A percentile compares a stretch with the other conserved stretches of the same genome.
Conservation (phyloP, 441 rosid species). For the Brassica balearica region DNA sequence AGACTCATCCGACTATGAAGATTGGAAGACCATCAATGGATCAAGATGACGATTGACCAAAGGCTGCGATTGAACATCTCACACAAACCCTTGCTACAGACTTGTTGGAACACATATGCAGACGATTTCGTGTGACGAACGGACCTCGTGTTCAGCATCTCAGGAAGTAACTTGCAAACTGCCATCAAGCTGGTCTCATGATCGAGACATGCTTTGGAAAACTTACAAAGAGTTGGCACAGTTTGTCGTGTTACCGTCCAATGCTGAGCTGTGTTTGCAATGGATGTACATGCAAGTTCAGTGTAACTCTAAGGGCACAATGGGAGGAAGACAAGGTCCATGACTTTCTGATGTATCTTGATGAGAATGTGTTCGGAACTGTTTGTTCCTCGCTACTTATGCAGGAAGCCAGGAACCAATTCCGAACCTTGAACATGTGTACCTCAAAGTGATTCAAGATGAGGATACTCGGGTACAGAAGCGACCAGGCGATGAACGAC, state of each 20-base stretch:
- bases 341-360: background rate
- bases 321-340: background rate
- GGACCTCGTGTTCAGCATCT: background rate
- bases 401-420: background rate
- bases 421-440: background rate
- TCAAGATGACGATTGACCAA: background rate
- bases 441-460: background rate
- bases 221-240: background rate
- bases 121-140: background rate
- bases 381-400: background rate
- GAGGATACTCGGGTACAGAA: background rate
- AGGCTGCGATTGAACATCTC: background rate
- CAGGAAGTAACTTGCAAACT: background rate
- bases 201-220: background rate
- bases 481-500: background rate
- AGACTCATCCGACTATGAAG: background rate
- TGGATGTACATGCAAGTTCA: background rate
- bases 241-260: background rate
- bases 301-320: background rate
- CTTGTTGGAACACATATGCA: background rate
- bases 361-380: background rate
- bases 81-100: background rate
- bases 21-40: constrained; percentile 1
- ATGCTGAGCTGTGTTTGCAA: background rate
- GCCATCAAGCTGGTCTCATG: background rate